Conservation (phyloP, 2,329 filamentous ascomycete species). For the Aspergillus alliaceus region DNA sequence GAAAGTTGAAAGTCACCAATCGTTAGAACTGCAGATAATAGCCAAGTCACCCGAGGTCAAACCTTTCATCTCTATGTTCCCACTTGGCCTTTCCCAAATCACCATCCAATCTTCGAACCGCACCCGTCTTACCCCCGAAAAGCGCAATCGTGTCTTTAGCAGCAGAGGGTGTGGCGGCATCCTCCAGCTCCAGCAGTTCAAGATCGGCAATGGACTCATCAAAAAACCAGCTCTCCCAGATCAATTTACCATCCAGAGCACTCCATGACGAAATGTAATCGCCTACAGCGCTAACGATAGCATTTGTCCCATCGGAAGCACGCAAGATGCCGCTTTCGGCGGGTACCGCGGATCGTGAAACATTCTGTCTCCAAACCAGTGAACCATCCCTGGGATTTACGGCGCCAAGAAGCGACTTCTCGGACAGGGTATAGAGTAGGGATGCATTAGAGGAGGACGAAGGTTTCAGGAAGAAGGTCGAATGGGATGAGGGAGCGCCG, state of each 20-base stretch:
- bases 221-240: conserved; percentile 68
- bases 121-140: conserved; percentile 55
- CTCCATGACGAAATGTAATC: conserved; percentile 76
- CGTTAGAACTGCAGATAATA: conserved; percentile 18
- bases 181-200: conserved; percentile 73
- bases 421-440: conserved; percentile 86
- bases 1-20: neutral
- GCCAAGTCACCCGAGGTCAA: conserved; percentile 1
- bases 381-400: conserved; percentile 84
- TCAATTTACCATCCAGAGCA: conserved; percentile 73
- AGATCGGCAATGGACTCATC: conserved; percentile 51
- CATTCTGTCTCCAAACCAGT: conserved; percentile 80
- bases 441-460: conserved; percentile 79
- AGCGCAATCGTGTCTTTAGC: conserved; percentile 67
- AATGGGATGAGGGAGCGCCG: conserved; percentile 75
- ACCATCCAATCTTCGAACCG: conserved; percentile 71
- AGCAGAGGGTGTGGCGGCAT: conserved; percentile 48
- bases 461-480: conserved; percentile 94
- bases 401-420: conserved; percentile 79
- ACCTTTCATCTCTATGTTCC: conserved; percentile 69
- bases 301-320: conserved; percentile 76
- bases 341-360: conserved; percentile 50
- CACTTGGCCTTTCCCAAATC: conserved; percentile 72
- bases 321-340: conserved; percentile 53
- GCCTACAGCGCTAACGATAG: conserved; percentile 72